A percentile compares a stretch with the other conserved stretches of the same genome.
Conservation (phyloP, 345 rosid genomes). For the Punica granatum region DNA sequence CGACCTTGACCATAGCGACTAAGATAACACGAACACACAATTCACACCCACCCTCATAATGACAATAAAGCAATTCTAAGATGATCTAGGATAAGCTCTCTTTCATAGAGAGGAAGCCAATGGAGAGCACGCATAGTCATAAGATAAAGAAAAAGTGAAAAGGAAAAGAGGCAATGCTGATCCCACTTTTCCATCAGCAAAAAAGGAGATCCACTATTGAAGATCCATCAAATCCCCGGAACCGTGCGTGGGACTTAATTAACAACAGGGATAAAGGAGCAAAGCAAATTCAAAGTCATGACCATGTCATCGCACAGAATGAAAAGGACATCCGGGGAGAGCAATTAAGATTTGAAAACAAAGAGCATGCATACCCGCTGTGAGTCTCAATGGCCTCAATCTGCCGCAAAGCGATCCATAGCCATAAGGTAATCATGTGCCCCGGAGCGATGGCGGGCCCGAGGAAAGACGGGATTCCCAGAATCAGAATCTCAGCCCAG, state of each 20-base stretch:
- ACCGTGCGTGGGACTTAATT: background rate
- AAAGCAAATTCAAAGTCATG: background rate
- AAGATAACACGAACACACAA: background rate
- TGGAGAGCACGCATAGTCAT: background rate
- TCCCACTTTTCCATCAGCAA: background rate
- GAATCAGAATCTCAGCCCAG: conserved; percentile 86
- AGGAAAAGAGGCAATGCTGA: background rate
- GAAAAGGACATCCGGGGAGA: conserved; percentile 6
- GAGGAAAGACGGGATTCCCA: conserved; percentile 87
- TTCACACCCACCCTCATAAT: background rate
- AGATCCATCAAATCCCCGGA: background rate
- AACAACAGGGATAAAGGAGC: background rate
- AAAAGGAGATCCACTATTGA: conserved; percentile 6
- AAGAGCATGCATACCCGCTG: conserved; percentile 62
- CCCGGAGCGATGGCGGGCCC: conserved; percentile 95
- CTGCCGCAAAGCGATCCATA: conserved; percentile 83
- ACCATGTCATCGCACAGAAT: background rate
- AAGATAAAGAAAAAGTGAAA: background rate
- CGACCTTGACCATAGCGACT: background rate
- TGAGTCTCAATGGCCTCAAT: conserved; percentile 91
- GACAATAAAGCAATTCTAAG: background rate
- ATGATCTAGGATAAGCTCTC: background rate
- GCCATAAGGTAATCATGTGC: conserved; percentile 89
- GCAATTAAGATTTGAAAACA: background rate
- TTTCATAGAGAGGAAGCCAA: background rate